Evolutionary conservation across 495 filamentous ascomycete genomes (phyloP), one percentile per base, ranked within the genome.

Genomic region (Lentithecium fluviatile): DNA sequence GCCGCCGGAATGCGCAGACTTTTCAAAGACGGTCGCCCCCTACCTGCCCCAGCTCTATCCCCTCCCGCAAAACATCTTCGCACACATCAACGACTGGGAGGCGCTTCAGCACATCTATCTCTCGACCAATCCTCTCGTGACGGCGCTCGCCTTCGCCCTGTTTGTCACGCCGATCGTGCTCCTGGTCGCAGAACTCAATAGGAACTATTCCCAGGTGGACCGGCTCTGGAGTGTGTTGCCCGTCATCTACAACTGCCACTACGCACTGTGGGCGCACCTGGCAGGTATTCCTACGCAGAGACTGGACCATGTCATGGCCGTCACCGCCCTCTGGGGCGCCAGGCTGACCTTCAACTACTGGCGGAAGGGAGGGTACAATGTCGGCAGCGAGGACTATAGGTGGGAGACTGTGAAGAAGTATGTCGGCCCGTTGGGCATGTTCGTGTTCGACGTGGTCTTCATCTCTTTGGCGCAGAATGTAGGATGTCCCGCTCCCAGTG

Each of bases 321-420:
- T 91, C 65, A 87, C 84, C 58, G 70, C 78, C 1, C 55, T 91
- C 12, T 99, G 95, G 95, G 89, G 87, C 71, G 89, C 93, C 50
- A 88, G 95, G 38, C 77, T 99, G 69, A 95, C 94, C 2, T 97
- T 81, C 82, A 99, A 99, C 75, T 99, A 96, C 73, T 96, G 88
- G 88, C 88, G 95, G 50, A 95, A 89, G 73, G 95, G 95, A 19
- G 95, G 95, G 17, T 99, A 97, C 71, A 74, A 77, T 23, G 79
- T 90, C 58, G 93, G 94, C 26, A 85, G 83, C 11, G 92, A 99
- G 73, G 95, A 99, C 74, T 99, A 99, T 72, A 83, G 95, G 71
- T 97, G 93, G 93, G 60, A 75, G 42, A 76, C 85, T 17, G 62
- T 87, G 36, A 78, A 76, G 53, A 68, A 78, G 19, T 72, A 79